Conservation (phyloP, 306 rosid genomes). For the Fagus crenata region DNA sequence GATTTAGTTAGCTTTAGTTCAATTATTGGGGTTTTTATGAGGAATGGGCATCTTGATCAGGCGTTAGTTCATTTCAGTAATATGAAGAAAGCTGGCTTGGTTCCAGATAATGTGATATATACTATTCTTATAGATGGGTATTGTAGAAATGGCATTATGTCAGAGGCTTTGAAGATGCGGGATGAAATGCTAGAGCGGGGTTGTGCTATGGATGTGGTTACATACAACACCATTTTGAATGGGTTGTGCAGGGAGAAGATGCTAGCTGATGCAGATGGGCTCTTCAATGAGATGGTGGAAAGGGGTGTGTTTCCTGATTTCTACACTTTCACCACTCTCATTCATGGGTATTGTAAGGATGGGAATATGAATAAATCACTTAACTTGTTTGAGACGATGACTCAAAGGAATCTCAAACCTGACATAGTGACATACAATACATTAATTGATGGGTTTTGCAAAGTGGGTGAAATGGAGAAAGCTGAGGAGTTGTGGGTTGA, state of each 20-base stretch:
- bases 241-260: slow-evolving; percentile 68
- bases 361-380: slow-evolving; percentile 71
- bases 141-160: slow-evolving; percentile 56
- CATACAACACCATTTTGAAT: slow-evolving; percentile 72
- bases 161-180: slow-evolving; percentile 59
- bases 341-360: slow-evolving; percentile 45
- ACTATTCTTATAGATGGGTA: slow-evolving; percentile 86
- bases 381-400: slow-evolving; percentile 56
- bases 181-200: slow-evolving; percentile 76
- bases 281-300: slow-evolving; percentile 78
- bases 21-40: slow-evolving; percentile 58
- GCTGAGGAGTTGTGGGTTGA: slow-evolving; percentile 73
- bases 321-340: slow-evolving; percentile 78
- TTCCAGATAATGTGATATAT: slow-evolving; percentile 78
- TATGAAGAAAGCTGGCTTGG: slow-evolving; percentile 61
- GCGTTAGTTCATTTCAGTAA: slow-evolving; percentile 56
- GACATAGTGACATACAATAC: slow-evolving; percentile 81
- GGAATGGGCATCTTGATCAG: slow-evolving; percentile 54
- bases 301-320: slow-evolving; percentile 85
- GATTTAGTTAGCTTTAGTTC: slow-evolving; percentile 79
- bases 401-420: slow-evolving; percentile 61
- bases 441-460: slow-evolving; percentile 82
- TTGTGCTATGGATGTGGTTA: slow-evolving; percentile 72
- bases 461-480: slow-evolving; percentile 71
- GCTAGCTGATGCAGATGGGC: slow-evolving; percentile 71